Percentiles rank a stretch among this genome's conserved stretches.
Evolutionary conservation across 192 early-diverging fungal species (phyloP).

Genomic region (Entophlyctis helioformis): DNA sequence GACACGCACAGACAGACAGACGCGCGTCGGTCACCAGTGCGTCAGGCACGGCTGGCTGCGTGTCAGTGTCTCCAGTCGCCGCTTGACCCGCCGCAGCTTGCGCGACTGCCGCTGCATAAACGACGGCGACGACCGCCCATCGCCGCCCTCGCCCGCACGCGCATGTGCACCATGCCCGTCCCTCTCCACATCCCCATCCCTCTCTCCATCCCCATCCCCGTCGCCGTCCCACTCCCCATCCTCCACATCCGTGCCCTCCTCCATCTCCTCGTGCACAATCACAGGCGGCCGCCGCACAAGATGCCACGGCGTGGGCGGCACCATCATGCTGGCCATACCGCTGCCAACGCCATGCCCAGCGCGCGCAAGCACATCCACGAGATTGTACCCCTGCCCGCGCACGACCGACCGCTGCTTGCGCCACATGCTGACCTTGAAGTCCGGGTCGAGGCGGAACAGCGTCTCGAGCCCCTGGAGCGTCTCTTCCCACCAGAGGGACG

Average conservation of each 20-base stretch:
- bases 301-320: slow-evolving; percentile 19
- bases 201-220: slow-evolving; percentile 15
- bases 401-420: slow-evolving; percentile 67
- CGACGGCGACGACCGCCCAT: slow-evolving; percentile 8
- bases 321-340: neutral
- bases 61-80: slow-evolving; percentile 40
- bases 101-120: slow-evolving; percentile 11
- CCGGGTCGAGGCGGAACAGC: slow-evolving; percentile 60
- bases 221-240: too few relatives aligned
- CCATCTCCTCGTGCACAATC: slow-evolving; percentile 35
- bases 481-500: slow-evolving; percentile 66
- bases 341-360: slow-evolving; percentile 25
- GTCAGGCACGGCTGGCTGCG: slow-evolving; percentile 26
- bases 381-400: slow-evolving; percentile 77
- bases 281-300: slow-evolving; percentile 35
- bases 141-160: slow-evolving; percentile 7
- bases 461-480: slow-evolving; percentile 53
- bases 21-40: too few relatives aligned
- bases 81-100: slow-evolving; percentile 21
- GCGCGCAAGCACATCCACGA: slow-evolving; percentile 57
- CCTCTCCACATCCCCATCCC: slow-evolving; percentile 4
- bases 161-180: slow-evolving; percentile 2
- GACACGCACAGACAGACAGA: too few relatives aligned
- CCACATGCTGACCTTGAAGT: slow-evolving; percentile 76
- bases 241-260: slow-evolving; percentile 9